Base-by-base conservation (phyloP, 352 stramenopile genomes). In the Phytophthora palmivora region DNA sequence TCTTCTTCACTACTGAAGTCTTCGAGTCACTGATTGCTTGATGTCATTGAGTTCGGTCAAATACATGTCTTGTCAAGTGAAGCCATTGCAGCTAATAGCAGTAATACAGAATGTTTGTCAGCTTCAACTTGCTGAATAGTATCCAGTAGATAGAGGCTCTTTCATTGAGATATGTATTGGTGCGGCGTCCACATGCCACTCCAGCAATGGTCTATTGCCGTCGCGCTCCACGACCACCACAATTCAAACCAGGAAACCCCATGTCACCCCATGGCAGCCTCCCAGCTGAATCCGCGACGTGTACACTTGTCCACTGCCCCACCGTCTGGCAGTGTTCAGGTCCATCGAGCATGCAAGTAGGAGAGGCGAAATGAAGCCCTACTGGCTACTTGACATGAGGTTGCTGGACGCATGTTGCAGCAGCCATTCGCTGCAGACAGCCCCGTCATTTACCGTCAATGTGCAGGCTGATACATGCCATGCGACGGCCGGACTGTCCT, bases 381-480 rank as follows among this genome's bases (percentile, higher is more conserved):
- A 38, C 45, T 63, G 56, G 26, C 41, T 48, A 56, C 49, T 56
- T 62, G 58, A 56, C 50, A 32, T 56, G 42, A 19, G 21, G 22
- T 36, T 48, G 47, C 55, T 56, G 54, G 47, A 70, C 61, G 54
- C 38, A 64, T 46, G 16, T 60, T 60, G 49, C 34, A 63, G 22
- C 49, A 66, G 58, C 48, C 38, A 33, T 51, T 52, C 6, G 22
- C 26, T 22, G 28, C 36, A 33, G 54, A 61, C 46, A 60, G 61
- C 54, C 61, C 3, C 33, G 26, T 30, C 28, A 44, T 59, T 65
- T 51, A 38, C 47, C 39, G 52, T 45, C 39, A 45, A 32, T 14
- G 12, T 32, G 56, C 50, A 21, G 15, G 53, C 44, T 64, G 53
- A 70, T 67, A 57, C 36, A 57, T 52, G 26, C 53, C 45, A 69